A percentile compares a stretch with the other conserved stretches of the same genome.
phyloP scores from a whole-genome alignment of 2,329 filamentous ascomycete species.

The Cytospora piceicola region DNA sequence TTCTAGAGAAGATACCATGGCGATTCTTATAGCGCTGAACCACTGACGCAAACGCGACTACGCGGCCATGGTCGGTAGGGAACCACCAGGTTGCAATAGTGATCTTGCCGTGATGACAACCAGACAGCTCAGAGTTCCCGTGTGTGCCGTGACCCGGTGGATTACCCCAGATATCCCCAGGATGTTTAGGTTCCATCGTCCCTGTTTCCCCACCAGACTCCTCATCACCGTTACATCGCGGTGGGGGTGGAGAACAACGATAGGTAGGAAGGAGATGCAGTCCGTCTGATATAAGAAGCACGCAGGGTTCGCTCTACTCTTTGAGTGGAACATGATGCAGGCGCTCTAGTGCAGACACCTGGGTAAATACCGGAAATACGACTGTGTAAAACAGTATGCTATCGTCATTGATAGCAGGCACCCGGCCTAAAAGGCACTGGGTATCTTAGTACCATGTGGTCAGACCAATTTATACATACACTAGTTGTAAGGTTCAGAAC shows the following conservation, averaged over 20 bases:
- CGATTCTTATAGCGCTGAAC: neutral
- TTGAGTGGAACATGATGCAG: neutral
- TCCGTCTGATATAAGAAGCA: no score
- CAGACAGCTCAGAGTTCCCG: neutral
- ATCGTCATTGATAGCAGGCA: neutral
- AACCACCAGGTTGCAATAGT: no score
- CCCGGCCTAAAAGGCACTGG: neutral
- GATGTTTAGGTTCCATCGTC: neutral
- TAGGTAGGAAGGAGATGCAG: neutral
- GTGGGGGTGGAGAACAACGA: neutral
- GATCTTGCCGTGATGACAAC: no score
- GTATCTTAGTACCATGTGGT: neutral
- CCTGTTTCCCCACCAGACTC: neutral
- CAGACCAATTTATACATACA: no score
- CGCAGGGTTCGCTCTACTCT: no score
- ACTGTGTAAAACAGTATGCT: neutral
- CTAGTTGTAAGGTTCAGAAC: neutral
- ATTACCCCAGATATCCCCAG: no score
- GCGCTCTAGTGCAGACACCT: neutral
- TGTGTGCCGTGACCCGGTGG: no score
- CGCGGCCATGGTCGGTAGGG: no score
- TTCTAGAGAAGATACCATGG: neutral
- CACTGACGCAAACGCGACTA: no score
- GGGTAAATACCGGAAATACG: neutral
- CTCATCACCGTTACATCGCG: neutral